Evolutionary conservation across 73 alveolate genomes (phyloP).

Genomic region (Paramecium biaurelia): DNA sequence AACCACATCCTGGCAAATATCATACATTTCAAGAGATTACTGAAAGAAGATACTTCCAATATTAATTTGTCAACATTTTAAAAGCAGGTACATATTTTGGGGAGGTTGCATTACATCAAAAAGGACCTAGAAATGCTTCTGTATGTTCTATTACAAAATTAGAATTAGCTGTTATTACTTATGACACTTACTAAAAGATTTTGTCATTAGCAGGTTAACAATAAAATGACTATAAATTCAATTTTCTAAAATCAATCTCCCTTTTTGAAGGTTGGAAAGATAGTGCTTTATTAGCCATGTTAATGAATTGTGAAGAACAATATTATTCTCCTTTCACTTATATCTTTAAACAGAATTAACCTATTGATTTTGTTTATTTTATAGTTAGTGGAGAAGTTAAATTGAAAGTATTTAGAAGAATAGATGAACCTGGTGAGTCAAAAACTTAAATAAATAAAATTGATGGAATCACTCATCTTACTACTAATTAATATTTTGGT

Average conservation of each 20-base stretch:
- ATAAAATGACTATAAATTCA: neutral
- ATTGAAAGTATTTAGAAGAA: neutral
- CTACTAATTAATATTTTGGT: conserved; percentile 6
- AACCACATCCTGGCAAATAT: neutral
- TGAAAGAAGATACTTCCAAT: neutral
- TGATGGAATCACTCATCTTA: neutral
- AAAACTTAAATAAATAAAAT: neutral
- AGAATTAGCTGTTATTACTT: neutral
- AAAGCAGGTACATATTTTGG: conserved; percentile 21
- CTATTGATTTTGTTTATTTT: conserved; percentile 14
- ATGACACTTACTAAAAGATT: neutral
- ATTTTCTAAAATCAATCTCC: neutral
- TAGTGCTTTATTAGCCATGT: neutral
- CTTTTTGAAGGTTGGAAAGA: conserved; percentile 50
- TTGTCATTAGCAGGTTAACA: neutral
- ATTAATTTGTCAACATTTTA: neutral
- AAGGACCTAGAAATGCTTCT: conserved; percentile 26
- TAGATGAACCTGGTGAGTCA: neutral
- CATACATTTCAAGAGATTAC: neutral
- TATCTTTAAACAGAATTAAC: neutral
- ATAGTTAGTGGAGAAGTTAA: neutral
- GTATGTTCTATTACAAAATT: neutral
- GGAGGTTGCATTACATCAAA: neutral
- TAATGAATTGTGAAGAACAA: neutral
- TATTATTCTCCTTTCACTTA: neutral